phyloP scores from a whole-genome alignment of 495 filamentous ascomycete species.

The Annulohypoxylon stygium region DNA sequence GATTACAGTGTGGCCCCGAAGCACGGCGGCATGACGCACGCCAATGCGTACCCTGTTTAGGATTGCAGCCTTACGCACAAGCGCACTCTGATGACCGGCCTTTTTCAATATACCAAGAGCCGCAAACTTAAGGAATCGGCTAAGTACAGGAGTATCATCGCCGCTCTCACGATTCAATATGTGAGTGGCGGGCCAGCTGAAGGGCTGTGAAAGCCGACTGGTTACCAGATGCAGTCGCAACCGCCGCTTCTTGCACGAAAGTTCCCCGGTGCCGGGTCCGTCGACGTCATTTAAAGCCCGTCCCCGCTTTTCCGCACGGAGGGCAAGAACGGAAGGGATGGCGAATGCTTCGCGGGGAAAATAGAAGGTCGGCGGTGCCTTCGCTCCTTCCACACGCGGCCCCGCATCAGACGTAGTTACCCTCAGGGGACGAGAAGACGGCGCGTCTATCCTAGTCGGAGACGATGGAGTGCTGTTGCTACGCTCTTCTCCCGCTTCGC shows the following conservation, averaged over 20 bases:
- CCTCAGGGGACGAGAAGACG: background rate
- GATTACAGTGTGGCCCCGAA: slow-evolving; percentile 44
- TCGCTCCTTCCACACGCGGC: slow-evolving; percentile 1
- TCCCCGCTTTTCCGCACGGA: slow-evolving; percentile 64
- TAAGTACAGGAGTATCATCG: slow-evolving; percentile 57
- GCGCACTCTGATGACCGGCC: slow-evolving; percentile 48
- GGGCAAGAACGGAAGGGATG: slow-evolving; percentile 16
- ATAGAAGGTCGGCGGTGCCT: slow-evolving; percentile 15
- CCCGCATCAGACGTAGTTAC: background rate
- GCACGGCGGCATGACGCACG: slow-evolving; percentile 50
- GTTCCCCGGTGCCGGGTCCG: slow-evolving; percentile 62
- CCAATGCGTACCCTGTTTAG: slow-evolving; percentile 64
- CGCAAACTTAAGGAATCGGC: slow-evolving; percentile 67
- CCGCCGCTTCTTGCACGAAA: slow-evolving; percentile 75
- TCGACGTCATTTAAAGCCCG: slow-evolving; percentile 73
- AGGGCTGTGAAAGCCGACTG: slow-evolving; percentile 75
- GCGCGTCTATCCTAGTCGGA: background rate
- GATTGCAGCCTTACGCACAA: slow-evolving; percentile 68
- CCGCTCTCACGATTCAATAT: slow-evolving; percentile 71
- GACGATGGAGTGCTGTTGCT: background rate
- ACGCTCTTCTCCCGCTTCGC: slow-evolving; percentile 2
- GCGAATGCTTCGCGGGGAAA: slow-evolving; percentile 37
- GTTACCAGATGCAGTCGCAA: slow-evolving; percentile 73
- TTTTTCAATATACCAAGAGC: slow-evolving; percentile 38
- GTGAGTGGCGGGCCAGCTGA: slow-evolving; percentile 75